Conservation (phyloP, 2,329 filamentous ascomycete species). For the Chaetothyriales sp. region DNA sequence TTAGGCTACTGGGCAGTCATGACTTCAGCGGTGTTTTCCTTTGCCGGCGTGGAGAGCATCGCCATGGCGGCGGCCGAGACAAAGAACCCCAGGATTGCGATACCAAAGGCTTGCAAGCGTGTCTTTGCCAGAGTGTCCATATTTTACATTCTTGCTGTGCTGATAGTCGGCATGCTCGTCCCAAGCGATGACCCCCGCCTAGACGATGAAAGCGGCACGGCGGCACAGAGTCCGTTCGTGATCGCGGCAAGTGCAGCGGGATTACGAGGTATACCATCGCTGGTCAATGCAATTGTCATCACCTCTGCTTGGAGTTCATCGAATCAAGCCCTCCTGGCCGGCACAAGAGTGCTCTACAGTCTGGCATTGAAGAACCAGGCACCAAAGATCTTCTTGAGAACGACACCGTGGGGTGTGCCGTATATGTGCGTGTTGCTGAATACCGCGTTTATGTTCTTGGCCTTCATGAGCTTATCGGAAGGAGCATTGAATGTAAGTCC, state of each 20-base stretch:
- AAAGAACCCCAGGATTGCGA: conserved; percentile 25
- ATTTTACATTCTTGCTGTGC: conserved; percentile 27
- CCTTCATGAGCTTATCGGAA: conserved; percentile 20
- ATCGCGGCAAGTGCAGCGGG: conserved; percentile 32
- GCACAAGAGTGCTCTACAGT: conserved; percentile 26
- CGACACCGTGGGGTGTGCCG: conserved; percentile 15
- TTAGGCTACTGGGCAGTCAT: conserved; percentile 42
- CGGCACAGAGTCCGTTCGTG: conserved; percentile 39
- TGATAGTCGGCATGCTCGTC: conserved; percentile 26
- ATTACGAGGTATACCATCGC: conserved; percentile 24
- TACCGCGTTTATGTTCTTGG: conserved; percentile 17
- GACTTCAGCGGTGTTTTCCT: conserved; percentile 29
- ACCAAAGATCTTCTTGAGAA: conserved; percentile 22
- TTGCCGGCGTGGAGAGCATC: conserved; percentile 29
- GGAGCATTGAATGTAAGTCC: conserved; percentile 36
- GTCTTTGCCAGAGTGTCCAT: conserved; percentile 28
- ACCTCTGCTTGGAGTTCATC: conserved; percentile 31
- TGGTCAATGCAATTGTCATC: conserved; percentile 30
- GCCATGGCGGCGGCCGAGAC: conserved; percentile 31
- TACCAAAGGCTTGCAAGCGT: conserved; percentile 29
- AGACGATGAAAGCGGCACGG: conserved; percentile 23
- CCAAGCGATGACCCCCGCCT: conserved; percentile 23
- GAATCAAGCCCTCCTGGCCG: conserved; percentile 28
- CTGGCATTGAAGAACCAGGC: conserved; percentile 28
- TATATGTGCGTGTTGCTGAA: conserved; percentile 15